These are phyloP conservation scores for Xerocomus brunneocitrinus DNA, from an alignment of 768 basidiomycete species.

Conservation along the genomic window DNA sequence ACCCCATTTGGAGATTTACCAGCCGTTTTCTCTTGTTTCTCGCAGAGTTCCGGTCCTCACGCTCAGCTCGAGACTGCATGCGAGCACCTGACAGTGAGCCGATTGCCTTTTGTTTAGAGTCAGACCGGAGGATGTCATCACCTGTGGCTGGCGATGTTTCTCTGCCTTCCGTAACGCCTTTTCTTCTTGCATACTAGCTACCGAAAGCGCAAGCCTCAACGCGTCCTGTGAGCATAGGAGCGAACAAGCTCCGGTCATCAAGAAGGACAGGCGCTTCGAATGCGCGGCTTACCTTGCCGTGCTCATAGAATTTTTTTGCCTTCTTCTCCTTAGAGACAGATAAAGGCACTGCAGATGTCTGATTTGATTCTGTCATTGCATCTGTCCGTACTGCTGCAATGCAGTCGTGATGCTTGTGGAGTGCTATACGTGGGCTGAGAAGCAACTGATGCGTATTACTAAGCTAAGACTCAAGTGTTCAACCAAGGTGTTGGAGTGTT, in stretches of 20 bases:
- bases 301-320: conserved; percentile 28
- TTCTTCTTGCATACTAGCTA: conserved; percentile 44
- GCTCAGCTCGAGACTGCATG: conserved; percentile 25
- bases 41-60: conserved; percentile 22
- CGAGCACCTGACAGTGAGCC: conserved; percentile 13
- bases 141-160: conserved; percentile 40
- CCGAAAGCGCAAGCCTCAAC: conserved; percentile 42
- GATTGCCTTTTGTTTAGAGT: conserved; percentile 16
- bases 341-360: conserved; percentile 17
- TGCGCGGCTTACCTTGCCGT: conserved; percentile 29
- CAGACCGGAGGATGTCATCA: conserved; percentile 11
- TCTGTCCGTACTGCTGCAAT: conserved; percentile 3
- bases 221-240: conserved; percentile 37
- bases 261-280: conserved; percentile 10
- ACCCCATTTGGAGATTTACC: conserved; percentile 29
- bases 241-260: conserved; percentile 19
- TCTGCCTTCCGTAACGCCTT: conserved; percentile 37
- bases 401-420: conserved; percentile 18
- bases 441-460: background rate
- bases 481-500: no score
- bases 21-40: conserved; percentile 36
- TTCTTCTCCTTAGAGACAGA: conserved; percentile 25
- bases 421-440: background rate
- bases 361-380: conserved; percentile 28
- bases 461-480: conserved; percentile 11